Conservation (phyloP, 179 eudicot species). For the Heliamphora pulchella region DNA sequence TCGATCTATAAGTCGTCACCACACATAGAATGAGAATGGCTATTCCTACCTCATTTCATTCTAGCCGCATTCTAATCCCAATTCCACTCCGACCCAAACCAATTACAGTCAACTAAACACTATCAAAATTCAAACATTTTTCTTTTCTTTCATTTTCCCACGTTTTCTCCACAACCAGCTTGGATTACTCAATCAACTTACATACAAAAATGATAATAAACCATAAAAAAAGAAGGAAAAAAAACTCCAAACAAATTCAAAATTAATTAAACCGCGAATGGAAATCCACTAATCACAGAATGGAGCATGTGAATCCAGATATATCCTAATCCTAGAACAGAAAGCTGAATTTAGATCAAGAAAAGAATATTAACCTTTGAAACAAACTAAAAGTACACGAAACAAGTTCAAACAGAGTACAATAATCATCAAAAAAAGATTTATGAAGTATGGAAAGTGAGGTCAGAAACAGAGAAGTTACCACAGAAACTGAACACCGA, state of each 20-base stretch:
- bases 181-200: not conserved
- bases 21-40: no score
- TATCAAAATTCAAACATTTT: no score
- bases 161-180: conserved; percentile 4
- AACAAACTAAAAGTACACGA: not conserved
- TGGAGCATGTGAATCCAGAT: not conserved
- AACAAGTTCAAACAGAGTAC: not conserved
- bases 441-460: not conserved
- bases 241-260: not conserved
- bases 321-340: not conserved
- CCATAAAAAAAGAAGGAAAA: not conserved
- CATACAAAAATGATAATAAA: not conserved
- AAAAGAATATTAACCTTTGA: not conserved
- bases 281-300: not conserved
- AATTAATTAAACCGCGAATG: not conserved
- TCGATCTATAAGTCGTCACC: no score
- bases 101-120: no score
- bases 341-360: not conserved
- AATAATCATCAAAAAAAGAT: not conserved
- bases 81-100: no score
- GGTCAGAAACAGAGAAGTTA: conserved; percentile 5
- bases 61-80: no score
- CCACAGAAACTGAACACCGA: not conserved
- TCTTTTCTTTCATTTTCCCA: not conserved
- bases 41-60: no score